These are phyloP conservation scores for Malassezia brasiliensis DNA, from an alignment of 1,284 basidiomycete genomes.

Conservation along the genomic window DNA sequence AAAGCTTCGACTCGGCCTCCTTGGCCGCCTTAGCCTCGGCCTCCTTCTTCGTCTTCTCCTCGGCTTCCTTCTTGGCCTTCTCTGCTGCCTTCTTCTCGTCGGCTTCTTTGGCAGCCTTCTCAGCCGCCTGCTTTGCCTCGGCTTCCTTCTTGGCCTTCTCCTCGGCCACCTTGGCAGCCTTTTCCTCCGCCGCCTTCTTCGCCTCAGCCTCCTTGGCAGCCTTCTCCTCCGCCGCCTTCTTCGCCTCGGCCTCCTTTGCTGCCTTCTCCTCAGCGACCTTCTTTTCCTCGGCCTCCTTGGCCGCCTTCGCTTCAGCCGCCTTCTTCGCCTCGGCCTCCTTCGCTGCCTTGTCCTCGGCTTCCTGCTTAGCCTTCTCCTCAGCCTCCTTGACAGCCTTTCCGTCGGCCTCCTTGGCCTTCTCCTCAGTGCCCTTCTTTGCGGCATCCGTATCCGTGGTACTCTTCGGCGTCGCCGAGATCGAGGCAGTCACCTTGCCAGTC, in stretches of 20 bases:
- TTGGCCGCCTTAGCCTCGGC: not conserved
- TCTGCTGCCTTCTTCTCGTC: not conserved
- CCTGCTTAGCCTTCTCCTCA: not conserved
- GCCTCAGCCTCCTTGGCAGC: not conserved
- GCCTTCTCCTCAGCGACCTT: not conserved
- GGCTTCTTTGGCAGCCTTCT: not conserved
- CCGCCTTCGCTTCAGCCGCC: not conserved
- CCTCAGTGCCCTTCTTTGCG: too few species aligned
- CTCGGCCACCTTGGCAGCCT: not conserved
- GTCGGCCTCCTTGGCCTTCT: not conserved
- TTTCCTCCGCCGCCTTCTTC: not conserved
- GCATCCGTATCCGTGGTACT: too few species aligned
- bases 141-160: not conserved
- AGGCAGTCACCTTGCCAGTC: not conserved
- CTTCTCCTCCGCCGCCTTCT: not conserved
- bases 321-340: constrained; percentile 1
- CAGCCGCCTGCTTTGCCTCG: not conserved
- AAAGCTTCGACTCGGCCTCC: not conserved
- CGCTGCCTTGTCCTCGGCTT: not conserved
- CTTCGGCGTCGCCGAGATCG: too few species aligned
- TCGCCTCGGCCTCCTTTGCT: not conserved
- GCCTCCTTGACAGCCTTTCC: not conserved
- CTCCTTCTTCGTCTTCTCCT: too few species aligned
- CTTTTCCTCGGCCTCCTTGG: constrained; percentile 1
- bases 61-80: not conserved